Evolutionary conservation across 345 rosid species (phyloP).

Genomic region (Syzygium aqueum): DNA sequence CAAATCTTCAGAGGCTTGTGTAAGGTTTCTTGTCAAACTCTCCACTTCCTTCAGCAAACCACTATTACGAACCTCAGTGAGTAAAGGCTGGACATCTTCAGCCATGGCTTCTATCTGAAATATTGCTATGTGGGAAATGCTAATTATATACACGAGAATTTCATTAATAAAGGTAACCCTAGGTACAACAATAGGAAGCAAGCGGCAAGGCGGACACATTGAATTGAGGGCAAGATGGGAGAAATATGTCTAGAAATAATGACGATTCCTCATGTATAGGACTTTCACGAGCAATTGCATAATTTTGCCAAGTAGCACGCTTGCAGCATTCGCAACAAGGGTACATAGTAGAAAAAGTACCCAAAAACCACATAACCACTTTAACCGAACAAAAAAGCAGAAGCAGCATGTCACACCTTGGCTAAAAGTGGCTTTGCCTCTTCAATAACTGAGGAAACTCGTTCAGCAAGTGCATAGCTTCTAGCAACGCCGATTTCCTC

Average conservation of each 20-base stretch:
- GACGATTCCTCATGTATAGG: not conserved
- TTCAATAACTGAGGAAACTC: constrained; percentile 69
- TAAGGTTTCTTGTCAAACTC: constrained; percentile 69
- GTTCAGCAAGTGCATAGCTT: constrained; percentile 58
- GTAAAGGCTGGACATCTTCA: constrained; percentile 92
- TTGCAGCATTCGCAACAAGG: not conserved
- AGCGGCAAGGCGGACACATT: not conserved
- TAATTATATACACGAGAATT: not conserved
- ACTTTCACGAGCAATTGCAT: not conserved
- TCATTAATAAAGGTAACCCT: constrained; percentile 13
- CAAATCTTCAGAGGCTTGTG: constrained; percentile 81
- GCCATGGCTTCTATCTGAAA: constrained; percentile 98
- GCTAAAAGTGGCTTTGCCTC: constrained; percentile 81
- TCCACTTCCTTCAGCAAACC: constrained; percentile 92
- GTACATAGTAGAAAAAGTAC: not conserved
- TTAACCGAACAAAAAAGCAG: not conserved
- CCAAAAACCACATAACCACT: not conserved
- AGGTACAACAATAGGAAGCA: not conserved
- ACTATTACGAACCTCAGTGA: constrained; percentile 74
- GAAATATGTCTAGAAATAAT: not conserved
- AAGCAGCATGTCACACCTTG: constrained; percentile 55
- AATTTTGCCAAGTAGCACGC: not conserved
- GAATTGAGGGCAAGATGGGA: not conserved
- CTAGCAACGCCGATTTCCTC: constrained; percentile 76
- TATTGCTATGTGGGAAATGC: not conserved